phyloP scores from a whole-genome alignment of 345 rosid genomes.

The Noccaea caerulescens region DNA sequence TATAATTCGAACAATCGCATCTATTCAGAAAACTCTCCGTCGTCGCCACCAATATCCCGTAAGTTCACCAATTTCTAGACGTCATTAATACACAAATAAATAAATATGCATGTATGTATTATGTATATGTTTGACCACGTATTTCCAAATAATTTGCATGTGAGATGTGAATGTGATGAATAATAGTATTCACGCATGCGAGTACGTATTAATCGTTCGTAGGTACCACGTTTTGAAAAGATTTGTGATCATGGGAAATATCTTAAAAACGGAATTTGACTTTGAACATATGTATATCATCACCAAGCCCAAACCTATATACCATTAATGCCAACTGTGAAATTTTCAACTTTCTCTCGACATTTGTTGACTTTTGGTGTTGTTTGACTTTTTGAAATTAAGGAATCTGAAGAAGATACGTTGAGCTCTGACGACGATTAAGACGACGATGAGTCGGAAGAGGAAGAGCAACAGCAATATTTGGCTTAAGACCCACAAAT shows the following conservation, averaged over 20 bases:
- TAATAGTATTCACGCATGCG: constrained; percentile 16
- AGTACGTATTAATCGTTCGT: constrained; percentile 28
- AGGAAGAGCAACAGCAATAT: constrained; percentile 42
- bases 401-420: constrained; percentile 50
- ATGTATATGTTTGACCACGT: constrained; percentile 7
- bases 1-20: constrained; percentile 58
- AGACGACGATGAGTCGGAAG: constrained; percentile 34
- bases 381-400: neutral
- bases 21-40: constrained; percentile 51
- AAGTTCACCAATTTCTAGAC: neutral
- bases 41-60: constrained; percentile 41
- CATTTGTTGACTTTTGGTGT: constrained; percentile 20
- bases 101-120: neutral
- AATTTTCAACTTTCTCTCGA: constrained; percentile 27
- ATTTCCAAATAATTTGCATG: constrained; percentile 49
- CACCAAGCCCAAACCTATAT: neutral
- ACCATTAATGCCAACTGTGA: constrained; percentile 33
- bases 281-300: constrained; percentile 13
- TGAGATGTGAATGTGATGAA: constrained; percentile 28
- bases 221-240: constrained; percentile 37
- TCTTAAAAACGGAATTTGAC: constrained; percentile 26
- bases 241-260: constrained; percentile 27
- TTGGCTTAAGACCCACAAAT: constrained; percentile 30
- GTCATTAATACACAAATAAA: neutral
- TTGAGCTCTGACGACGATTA: constrained; percentile 40